These are phyloP conservation scores for Catharanthus roseus DNA, from an alignment of 257 asterid species.

Conservation along the genomic window DNA sequence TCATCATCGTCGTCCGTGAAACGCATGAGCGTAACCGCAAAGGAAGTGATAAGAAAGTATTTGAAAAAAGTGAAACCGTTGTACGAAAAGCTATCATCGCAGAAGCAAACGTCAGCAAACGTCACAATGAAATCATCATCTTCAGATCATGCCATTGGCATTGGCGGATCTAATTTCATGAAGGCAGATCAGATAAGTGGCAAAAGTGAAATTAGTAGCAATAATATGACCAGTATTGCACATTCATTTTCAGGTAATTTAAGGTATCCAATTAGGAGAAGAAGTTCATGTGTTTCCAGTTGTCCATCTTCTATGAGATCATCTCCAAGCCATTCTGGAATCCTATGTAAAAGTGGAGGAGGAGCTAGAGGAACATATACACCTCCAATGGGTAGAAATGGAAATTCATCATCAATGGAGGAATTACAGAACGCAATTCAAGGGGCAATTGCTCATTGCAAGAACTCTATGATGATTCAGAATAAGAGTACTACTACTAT, in stretches of 20 bases:
- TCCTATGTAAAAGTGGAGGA: too few species aligned
- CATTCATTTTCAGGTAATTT: constrained; percentile 70
- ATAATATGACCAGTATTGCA: constrained; percentile 15
- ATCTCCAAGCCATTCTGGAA: constrained; percentile 65
- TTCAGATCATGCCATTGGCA: too few species aligned
- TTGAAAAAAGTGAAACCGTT: constrained; percentile 66
- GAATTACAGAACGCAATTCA: constrained; percentile 83
- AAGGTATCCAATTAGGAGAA: constrained; percentile 51
- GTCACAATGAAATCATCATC: too few species aligned
- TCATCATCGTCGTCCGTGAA: constrained; percentile 26
- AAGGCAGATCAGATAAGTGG: not conserved
- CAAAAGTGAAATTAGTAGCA: not conserved
- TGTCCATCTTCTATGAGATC: constrained; percentile 88
- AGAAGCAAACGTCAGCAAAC: constrained; percentile 26
- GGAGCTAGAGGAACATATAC: constrained; percentile 27
- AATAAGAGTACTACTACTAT: constrained; percentile 11
- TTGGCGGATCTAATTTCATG: too few species aligned
- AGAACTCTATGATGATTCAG: constrained; percentile 58
- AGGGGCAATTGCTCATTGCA: constrained; percentile 90
- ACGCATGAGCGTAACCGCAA: constrained; percentile 54
- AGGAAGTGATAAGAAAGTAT: constrained; percentile 59
- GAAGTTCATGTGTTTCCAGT: constrained; percentile 47
- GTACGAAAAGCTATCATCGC: constrained; percentile 63
- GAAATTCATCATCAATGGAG: constrained; percentile 64
- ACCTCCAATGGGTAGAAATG: constrained; percentile 26